Percentiles rank a stretch among this genome's conserved stretches.
Conservation (phyloP, 1,284 basidiomycete species). For the Trametes sp. region DNA sequence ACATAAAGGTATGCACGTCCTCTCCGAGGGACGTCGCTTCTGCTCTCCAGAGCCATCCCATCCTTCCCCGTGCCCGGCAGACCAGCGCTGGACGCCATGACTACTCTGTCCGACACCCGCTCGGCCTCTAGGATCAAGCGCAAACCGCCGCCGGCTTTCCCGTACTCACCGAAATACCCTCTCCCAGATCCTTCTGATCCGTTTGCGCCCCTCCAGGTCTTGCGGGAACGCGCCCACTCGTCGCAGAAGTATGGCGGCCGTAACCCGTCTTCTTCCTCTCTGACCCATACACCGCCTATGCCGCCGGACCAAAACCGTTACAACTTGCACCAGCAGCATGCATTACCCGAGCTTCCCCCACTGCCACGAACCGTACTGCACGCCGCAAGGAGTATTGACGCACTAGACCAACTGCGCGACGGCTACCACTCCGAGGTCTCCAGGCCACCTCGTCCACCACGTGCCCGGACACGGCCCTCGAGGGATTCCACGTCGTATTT, state of each 20-base stretch:
- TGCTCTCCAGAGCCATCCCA: constrained; percentile 20
- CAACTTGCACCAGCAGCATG: constrained; percentile 8
- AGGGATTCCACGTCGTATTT: constrained; percentile 37
- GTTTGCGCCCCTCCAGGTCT: constrained; percentile 59
- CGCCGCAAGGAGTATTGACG: constrained; percentile 26
- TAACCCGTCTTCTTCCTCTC: constrained; percentile 30
- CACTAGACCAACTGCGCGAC: constrained; percentile 29
- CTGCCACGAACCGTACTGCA: constrained; percentile 24
- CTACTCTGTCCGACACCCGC: constrained; percentile 17
- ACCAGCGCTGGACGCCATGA: constrained; percentile 31
- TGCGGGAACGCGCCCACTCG: constrained; percentile 48
- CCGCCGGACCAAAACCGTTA: constrained; percentile 14
- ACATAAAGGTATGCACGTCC: constrained; percentile 26
- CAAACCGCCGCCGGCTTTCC: constrained; percentile 55
- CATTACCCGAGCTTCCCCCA: constrained; percentile 16
- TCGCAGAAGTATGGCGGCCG: constrained; percentile 37
- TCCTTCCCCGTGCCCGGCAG: constrained; percentile 11
- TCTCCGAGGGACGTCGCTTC: constrained; percentile 11
- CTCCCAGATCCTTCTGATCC: constrained; percentile 61
- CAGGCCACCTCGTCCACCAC: constrained; percentile 37
- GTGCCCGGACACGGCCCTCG: constrained; percentile 31
- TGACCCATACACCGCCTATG: constrained; percentile 22
- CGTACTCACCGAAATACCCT: constrained; percentile 55
- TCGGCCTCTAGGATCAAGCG: constrained; percentile 47
- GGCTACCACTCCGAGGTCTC: constrained; percentile 39